Evolutionary conservation across 2,329 filamentous ascomycete genomes (phyloP), one percentile per base, ranked within the genome.

Genomic region (Diaporthe citrichinensis): DNA sequence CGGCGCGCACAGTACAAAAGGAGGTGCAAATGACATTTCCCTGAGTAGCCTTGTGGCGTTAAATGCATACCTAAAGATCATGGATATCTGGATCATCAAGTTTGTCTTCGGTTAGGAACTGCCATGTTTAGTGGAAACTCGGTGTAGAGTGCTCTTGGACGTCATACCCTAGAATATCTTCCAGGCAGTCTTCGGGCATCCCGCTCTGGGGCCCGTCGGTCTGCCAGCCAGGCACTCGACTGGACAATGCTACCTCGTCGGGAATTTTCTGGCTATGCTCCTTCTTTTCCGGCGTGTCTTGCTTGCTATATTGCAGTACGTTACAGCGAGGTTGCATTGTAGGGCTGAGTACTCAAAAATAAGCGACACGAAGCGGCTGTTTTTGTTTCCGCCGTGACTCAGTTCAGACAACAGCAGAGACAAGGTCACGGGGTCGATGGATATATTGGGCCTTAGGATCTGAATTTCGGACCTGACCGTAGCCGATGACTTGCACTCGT

Each of bases 341-440:
- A 68, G 65, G 65, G 65, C 65, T 68, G 65, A 68, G 65, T 17
- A 20, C 46, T 39, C 31, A 53, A 36, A 36, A 36, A 68, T 53
- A 68, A 53, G 65, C 65, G 65, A 68, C 46, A 39, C 23, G 65
- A 53, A 39, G 46, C 46, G 31, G 46, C 65, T 68, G 46, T 53
- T n/a, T 51, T 68, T 39, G 41, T 39, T 53, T 68, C 4, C 23
- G 46, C 31, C 46, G 44, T 68, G 65, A 53, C 65, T 68, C 65
- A 68, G 46, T 39, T 28, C 65, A 39, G 44, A 25, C 46, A 68
- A 53, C 65, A 68, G 15, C 31, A 53, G 65, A 68, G 46, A 68
- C 65, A 53, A 28, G 31, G 65, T 68, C 46, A 68, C 65, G 34
- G 62, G 65, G 23, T 28, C 3, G 31, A 17, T 20, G 65, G 31